These are phyloP conservation scores for Gossypium raimondii DNA, from an alignment of 345 rosid genomes.

Conservation along the genomic window DNA sequence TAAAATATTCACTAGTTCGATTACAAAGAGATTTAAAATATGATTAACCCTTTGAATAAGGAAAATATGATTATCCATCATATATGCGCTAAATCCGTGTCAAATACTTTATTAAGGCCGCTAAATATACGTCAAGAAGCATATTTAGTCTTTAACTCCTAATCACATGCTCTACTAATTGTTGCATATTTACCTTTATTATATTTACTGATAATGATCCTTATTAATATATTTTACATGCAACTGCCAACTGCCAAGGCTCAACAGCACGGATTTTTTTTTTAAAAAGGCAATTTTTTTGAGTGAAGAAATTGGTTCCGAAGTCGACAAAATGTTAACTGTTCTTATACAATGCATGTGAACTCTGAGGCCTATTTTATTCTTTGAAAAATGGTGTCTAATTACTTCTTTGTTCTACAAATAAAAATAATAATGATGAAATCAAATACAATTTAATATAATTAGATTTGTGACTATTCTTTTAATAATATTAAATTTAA, in stretches of 20 bases:
- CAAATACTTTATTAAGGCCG: background rate
- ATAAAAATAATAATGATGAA: too few relatives aligned
- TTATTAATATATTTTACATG: background rate
- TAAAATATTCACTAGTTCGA: too few relatives aligned
- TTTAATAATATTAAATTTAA: too few relatives aligned
- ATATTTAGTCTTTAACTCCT: background rate
- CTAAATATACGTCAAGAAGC: background rate
- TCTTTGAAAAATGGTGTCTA: background rate
- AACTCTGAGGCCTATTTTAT: background rate
- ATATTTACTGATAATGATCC: background rate
- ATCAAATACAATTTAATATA: too few relatives aligned
- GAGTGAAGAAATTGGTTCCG: background rate
- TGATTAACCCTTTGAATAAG: too few relatives aligned
- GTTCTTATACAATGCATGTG: conserved; percentile 13
- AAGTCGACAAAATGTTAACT: background rate
- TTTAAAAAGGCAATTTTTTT: background rate
- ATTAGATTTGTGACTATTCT: rapidly evolving
- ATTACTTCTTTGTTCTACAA: background rate
- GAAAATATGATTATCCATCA: too few relatives aligned
- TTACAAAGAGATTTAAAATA: too few relatives aligned
- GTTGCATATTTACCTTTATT: background rate
- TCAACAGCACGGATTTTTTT: background rate
- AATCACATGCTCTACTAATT: background rate
- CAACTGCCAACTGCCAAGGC: background rate
- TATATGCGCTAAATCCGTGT: too few relatives aligned